These are phyloP conservation scores for Lasiodiplodia hormozganensis DNA, from an alignment of 2,329 filamentous ascomycete genomes.

Conservation along the genomic window DNA sequence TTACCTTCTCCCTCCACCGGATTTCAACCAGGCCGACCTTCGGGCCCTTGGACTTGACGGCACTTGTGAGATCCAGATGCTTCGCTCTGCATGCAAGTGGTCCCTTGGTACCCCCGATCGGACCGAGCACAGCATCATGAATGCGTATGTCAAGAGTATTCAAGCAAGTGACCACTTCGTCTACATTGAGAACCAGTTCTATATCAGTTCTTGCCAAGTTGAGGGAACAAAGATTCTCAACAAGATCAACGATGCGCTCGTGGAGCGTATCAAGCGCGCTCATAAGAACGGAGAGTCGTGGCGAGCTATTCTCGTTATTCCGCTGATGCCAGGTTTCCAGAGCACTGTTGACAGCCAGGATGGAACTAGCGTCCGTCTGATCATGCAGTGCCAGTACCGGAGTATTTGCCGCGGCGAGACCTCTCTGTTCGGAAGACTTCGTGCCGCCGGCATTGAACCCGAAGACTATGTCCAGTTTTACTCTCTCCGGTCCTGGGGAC, in stretches of 20 bases:
- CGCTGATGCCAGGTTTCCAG: slow-evolving; percentile 97
- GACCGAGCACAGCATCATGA: slow-evolving; percentile 94
- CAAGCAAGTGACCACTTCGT: slow-evolving; percentile 95
- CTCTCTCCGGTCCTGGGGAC: slow-evolving; percentile 89
- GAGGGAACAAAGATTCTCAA: slow-evolving; percentile 89
- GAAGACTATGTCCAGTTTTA: slow-evolving; percentile 97
- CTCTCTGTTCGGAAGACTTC: slow-evolving; percentile 88
- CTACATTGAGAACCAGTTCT: slow-evolving; percentile 99
- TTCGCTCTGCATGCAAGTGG: slow-evolving; percentile 90
- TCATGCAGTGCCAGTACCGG: slow-evolving; percentile 95
- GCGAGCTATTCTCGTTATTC: slow-evolving; percentile 89
- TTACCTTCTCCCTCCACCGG: slow-evolving; percentile 90
- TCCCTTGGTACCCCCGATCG: slow-evolving; percentile 84
- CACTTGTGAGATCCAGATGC: slow-evolving; percentile 94
- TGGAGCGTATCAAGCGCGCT: slow-evolving; percentile 87
- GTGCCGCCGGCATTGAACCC: slow-evolving; percentile 81
- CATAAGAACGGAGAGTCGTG: slow-evolving; percentile 85
- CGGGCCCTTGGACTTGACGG: slow-evolving; percentile 88
- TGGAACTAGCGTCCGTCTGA: slow-evolving; percentile 90
- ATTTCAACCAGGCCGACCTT: slow-evolving; percentile 85
- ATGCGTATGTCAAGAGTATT: slow-evolving; percentile 93
- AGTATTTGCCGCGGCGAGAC: slow-evolving; percentile 93
- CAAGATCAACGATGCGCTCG: slow-evolving; percentile 90
- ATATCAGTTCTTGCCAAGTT: slow-evolving; percentile 90
- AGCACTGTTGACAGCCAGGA: slow-evolving; percentile 94